Evolutionary conservation across 169 alveolate species (phyloP).

Genomic region (Babesia caballi): DNA sequence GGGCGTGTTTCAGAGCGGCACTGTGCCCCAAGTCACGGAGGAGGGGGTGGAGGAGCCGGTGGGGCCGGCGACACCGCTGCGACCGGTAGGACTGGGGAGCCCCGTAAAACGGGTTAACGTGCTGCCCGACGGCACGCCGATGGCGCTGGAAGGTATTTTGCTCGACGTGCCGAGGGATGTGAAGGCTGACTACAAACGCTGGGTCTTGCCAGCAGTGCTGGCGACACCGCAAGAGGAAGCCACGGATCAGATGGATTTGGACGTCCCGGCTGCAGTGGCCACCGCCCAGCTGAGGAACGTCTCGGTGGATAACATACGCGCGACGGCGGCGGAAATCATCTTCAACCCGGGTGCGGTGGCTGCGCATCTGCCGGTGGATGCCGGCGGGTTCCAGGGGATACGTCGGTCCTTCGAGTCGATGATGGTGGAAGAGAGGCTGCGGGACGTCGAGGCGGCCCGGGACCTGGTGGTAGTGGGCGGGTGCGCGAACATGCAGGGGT

Average conservation of each 20-base stretch:
- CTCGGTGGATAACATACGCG: not conserved
- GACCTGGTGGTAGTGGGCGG: not conserved
- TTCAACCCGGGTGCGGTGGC: conserved; percentile 1
- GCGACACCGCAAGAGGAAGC: not conserved
- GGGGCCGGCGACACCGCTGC: too few relatives aligned
- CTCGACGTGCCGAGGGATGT: not conserved
- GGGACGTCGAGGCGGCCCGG: not conserved
- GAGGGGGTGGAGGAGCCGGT: too few relatives aligned
- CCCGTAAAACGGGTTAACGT: not conserved
- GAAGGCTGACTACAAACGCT: not conserved
- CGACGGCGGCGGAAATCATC: not conserved
- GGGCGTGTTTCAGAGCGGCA: not conserved
- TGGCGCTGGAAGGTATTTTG: too few relatives aligned
- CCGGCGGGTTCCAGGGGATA: not conserved
- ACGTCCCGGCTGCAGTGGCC: too few relatives aligned
- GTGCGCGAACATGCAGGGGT: conserved; percentile 15
- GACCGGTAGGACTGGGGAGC: too few relatives aligned
- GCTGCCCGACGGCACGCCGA: not conserved
- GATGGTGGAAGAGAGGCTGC: not conserved
- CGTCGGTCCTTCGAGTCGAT: not conserved
- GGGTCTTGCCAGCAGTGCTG: not conserved
- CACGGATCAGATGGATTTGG: too few relatives aligned
- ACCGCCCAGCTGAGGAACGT: not conserved
- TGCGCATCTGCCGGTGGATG: conserved; percentile 5
- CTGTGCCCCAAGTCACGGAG: too few relatives aligned